Percentiles rank a stretch among this genome's conserved stretches.
phyloP scores from a whole-genome alignment of 179 eudicot species.

The Carnegiea gigantea region DNA sequence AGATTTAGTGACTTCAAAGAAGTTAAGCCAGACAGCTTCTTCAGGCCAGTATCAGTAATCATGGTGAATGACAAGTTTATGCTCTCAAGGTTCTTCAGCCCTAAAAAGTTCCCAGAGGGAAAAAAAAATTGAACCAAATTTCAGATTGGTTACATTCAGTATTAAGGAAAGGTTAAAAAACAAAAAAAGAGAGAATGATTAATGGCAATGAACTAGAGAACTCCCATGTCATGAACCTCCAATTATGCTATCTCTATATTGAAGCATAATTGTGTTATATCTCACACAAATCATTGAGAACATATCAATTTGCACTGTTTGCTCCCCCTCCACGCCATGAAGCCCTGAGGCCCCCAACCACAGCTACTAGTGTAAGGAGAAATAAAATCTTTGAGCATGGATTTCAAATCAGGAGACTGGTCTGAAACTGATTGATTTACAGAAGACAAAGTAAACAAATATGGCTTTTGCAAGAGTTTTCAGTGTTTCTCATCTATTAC shows the following conservation, averaged over 20 bases:
- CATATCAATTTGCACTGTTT: background rate
- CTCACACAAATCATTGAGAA: background rate
- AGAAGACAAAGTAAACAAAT: background rate
- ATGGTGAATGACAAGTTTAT: conserved; percentile 83
- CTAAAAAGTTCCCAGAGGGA: conserved; percentile 34
- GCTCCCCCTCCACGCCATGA: background rate
- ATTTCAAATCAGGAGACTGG: background rate
- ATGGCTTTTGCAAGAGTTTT: background rate
- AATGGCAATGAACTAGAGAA: background rate
- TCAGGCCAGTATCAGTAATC: conserved; percentile 75
- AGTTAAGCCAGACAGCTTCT: conserved; percentile 78
- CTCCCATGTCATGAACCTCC: background rate
- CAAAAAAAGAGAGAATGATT: no score
- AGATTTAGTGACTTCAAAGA: conserved; percentile 80
- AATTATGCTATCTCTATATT: background rate
- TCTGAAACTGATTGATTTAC: background rate
- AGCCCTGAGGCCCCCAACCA: background rate
- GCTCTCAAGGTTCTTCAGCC: conserved; percentile 71
- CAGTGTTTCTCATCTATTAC: background rate
- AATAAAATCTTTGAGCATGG: background rate
- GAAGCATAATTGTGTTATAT: background rate
- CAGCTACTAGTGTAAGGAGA: background rate
- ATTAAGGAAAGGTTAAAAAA: background rate
- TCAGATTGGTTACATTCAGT: background rate
- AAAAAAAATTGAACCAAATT: background rate